Evolutionary conservation across 2,329 filamentous ascomycete genomes (phyloP).

Genomic region (Periconia macrospinosa): DNA sequence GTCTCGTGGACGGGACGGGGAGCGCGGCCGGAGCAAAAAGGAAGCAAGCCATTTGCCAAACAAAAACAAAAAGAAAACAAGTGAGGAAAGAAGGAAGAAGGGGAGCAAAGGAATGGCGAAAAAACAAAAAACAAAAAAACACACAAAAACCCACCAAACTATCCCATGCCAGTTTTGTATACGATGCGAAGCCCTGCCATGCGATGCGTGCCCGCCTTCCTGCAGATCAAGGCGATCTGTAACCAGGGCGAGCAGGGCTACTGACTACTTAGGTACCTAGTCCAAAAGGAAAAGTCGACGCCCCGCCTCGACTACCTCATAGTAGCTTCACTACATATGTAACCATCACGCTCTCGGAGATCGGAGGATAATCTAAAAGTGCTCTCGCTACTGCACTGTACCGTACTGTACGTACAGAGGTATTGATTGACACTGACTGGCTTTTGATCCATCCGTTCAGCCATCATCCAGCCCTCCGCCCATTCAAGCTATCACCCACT

Average conservation of each 20-base stretch:
- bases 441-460: too few species aligned
- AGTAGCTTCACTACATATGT: too few species aligned
- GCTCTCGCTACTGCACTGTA: neutral
- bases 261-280: neutral
- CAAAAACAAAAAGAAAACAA: neutral
- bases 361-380: conserved; percentile 37
- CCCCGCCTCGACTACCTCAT: too few species aligned
- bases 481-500: too few species aligned
- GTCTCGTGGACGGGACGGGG: too few species aligned
- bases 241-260: conserved; percentile 36
- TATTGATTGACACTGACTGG: too few species aligned
- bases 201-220: conserved; percentile 3
- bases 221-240: conserved; percentile 43
- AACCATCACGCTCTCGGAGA: conserved; percentile 41
- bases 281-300: too few species aligned
- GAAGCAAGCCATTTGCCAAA: neutral
- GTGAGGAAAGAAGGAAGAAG: neutral
- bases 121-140: neutral
- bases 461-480: too few species aligned
- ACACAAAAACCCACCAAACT: neutral
- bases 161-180: neutral
- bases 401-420: too few species aligned
- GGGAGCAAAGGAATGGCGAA: neutral
- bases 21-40: too few species aligned
- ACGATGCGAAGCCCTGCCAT: neutral